These are phyloP conservation scores for Chalciporus sphaerocephalus DNA, from an alignment of 768 basidiomycete species.

Conservation along the genomic window DNA sequence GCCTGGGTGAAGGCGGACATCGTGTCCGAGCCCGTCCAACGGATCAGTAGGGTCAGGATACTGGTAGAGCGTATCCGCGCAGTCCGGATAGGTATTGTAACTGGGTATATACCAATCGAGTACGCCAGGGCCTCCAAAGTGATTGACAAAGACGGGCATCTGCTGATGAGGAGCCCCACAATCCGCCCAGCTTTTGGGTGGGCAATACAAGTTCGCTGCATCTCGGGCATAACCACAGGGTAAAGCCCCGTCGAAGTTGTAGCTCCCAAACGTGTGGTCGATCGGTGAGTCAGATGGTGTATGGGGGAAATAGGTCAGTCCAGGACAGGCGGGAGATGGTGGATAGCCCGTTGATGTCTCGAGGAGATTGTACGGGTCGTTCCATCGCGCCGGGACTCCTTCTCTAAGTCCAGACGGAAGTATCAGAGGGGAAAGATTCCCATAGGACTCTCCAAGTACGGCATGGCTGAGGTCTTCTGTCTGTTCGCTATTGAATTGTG, in stretches of 20 bases:
- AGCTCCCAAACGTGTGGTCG: constrained; percentile 21
- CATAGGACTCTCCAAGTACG: constrained; percentile 21
- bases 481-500: constrained; percentile 16
- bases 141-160: constrained; percentile 29
- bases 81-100: constrained; percentile 12
- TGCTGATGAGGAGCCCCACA: constrained; percentile 13
- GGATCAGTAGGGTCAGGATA: constrained; percentile 3
- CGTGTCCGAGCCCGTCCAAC: constrained; percentile 13
- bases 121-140: constrained; percentile 13
- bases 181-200: constrained; percentile 29
- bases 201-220: constrained; percentile 18
- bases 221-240: constrained; percentile 13
- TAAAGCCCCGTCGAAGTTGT: constrained; percentile 13
- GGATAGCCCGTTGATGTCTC: constrained; percentile 30
- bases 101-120: constrained; percentile 24
- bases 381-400: constrained; percentile 30
- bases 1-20: constrained; percentile 13
- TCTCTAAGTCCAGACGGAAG: constrained; percentile 31
- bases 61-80: constrained; percentile 5
- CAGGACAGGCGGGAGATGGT: constrained; percentile 20
- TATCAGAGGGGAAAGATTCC: constrained; percentile 29
- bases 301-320: constrained; percentile 22
- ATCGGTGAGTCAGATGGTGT: constrained; percentile 27
- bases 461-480: constrained; percentile 20
- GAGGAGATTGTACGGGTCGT: constrained; percentile 34